Conservation (phyloP, 2,329 filamentous ascomycete genomes). For the Cladosporium sp. region DNA sequence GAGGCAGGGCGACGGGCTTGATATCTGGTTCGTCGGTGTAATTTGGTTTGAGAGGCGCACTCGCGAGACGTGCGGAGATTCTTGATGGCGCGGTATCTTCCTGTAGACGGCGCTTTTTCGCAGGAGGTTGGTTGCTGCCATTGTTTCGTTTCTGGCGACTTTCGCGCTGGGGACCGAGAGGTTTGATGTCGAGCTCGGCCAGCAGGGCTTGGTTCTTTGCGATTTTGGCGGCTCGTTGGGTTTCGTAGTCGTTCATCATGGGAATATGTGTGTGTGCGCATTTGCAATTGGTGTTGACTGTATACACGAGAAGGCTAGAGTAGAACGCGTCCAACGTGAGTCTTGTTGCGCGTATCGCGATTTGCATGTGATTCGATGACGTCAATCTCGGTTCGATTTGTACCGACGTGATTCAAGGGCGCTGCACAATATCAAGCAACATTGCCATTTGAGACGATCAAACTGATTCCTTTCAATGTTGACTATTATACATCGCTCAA, state of each 20-base stretch:
- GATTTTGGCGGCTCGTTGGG: conserved; percentile 50
- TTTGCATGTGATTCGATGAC: not conserved
- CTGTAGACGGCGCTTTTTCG: conserved; percentile 45
- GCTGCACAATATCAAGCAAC: not conserved
- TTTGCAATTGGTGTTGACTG: not conserved
- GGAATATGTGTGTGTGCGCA: not conserved
- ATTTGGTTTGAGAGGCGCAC: conserved; percentile 35
- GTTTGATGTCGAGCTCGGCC: conserved; percentile 48
- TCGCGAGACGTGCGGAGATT: conserved; percentile 51
- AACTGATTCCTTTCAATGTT: not conserved
- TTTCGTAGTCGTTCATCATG: conserved; percentile 48
- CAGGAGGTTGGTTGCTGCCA: conserved; percentile 20
- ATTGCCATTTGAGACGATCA: not conserved
- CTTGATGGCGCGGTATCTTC: conserved; percentile 41
- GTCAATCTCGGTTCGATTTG: not conserved
- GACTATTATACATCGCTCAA: conserved; percentile 22
- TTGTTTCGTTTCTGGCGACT: conserved; percentile 11
- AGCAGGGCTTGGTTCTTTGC: conserved; percentile 51
- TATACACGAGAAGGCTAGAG: not conserved
- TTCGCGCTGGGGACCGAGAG: conserved; percentile 23
- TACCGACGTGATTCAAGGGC: not conserved
- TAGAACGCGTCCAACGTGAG: not conserved
- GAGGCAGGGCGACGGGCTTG: conserved; percentile 28
- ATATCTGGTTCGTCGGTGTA: conserved; percentile 43
- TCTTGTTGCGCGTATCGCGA: not conserved